phyloP scores from a whole-genome alignment of 345 rosid genomes.

The Citrus inodora region DNA sequence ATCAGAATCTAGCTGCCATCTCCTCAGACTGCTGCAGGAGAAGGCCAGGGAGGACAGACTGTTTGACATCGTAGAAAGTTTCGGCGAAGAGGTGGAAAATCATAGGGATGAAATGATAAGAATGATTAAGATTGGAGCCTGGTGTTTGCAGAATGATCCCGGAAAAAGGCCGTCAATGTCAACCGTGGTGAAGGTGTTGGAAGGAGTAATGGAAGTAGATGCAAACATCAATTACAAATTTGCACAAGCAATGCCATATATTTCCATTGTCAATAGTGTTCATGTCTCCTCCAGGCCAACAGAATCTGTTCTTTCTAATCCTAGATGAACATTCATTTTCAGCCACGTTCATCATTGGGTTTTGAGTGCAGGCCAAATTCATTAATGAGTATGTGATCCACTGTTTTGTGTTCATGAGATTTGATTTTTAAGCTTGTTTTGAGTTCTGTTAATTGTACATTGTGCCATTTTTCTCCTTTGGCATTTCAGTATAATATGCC shows the following conservation, averaged over 20 bases:
- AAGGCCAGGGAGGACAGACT: slow-evolving; percentile 19
- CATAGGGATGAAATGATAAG: slow-evolving; percentile 9
- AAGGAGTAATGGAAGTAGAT: slow-evolving; percentile 15
- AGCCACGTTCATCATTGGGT: background rate
- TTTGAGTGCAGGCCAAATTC: background rate
- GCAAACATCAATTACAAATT: slow-evolving; percentile 1
- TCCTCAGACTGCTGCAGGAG: slow-evolving; percentile 20
- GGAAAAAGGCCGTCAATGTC: slow-evolving; percentile 31
- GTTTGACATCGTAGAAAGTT: slow-evolving; percentile 22
- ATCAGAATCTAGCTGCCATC: slow-evolving; percentile 16
- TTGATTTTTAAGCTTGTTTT: background rate
- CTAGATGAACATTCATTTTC: slow-evolving; percentile 9
- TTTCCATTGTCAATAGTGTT: background rate
- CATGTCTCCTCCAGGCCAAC: background rate
- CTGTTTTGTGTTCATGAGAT: background rate
- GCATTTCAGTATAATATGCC: background rate
- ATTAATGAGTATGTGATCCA: background rate
- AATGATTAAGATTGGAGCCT: slow-evolving; percentile 22
- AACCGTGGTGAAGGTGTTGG: slow-evolving; percentile 30
- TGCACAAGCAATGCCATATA: background rate
- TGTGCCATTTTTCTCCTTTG: background rate
- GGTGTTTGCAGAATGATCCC: slow-evolving; percentile 35
- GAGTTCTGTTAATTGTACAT: background rate
- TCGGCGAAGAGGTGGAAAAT: slow-evolving; percentile 8
- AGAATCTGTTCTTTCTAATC: slow-evolving; percentile 16